These are phyloP conservation scores for Talaromyces liani DNA, from an alignment of 495 filamentous ascomycete genomes.

Conservation along the genomic window DNA sequence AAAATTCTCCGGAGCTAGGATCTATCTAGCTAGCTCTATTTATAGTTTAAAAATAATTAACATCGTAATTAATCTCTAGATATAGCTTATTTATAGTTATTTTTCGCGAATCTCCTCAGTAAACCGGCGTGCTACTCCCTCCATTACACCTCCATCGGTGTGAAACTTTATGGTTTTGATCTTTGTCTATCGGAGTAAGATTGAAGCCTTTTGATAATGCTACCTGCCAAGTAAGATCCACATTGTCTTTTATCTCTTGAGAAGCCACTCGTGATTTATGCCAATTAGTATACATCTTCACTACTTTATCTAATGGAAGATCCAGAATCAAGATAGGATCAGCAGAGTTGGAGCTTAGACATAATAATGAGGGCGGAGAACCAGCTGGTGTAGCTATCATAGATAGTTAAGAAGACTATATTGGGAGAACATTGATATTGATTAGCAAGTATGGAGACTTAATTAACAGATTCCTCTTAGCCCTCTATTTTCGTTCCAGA, in stretches of 20 bases:
- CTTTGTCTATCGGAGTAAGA: background rate
- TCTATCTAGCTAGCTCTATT: too few species aligned
- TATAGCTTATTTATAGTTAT: too few species aligned
- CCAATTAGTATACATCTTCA: background rate
- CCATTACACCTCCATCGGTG: background rate
- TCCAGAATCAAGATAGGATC: background rate
- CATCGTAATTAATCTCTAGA: too few species aligned
- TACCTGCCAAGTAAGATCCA: background rate
- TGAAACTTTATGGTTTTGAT: background rate
- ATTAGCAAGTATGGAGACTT: background rate
- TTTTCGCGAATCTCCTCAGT: background rate
- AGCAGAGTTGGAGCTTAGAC: background rate
- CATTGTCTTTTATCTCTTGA: background rate
- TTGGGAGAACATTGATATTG: background rate
- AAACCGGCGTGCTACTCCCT: background rate
- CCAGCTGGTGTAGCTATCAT: background rate
- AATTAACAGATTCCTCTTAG: background rate
- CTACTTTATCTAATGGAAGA: background rate
- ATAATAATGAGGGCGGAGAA: background rate
- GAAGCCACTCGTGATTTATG: background rate
- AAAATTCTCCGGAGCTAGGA: too few species aligned
- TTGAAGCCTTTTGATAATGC: background rate
- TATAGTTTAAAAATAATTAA: too few species aligned
- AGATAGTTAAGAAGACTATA: background rate
- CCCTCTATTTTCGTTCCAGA: background rate